phyloP scores from a whole-genome alignment of 129 eudicot genomes.

The Chrysanthemum seticuspe region DNA sequence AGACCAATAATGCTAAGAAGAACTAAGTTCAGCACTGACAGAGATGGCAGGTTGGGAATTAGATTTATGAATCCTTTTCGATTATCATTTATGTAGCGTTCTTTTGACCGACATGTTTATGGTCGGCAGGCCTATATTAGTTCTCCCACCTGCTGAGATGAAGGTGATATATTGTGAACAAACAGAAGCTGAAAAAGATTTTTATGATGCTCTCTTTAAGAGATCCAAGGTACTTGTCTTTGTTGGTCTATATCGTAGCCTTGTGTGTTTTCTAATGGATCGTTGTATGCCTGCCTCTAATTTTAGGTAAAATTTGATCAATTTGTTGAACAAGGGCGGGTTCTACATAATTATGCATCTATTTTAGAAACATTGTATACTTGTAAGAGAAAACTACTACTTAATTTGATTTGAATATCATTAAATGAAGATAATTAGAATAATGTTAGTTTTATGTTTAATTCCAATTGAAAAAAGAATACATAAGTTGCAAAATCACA shows the following conservation, averaged over 20 bases:
- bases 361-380: too few relatives aligned
- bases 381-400: too few relatives aligned
- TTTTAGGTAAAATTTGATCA: constrained; percentile 86
- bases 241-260: constrained; percentile 2
- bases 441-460: too few relatives aligned
- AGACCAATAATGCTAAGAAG: constrained; percentile 91
- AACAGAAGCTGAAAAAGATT: constrained; percentile 84
- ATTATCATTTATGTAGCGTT: background rate
- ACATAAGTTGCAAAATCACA: too few relatives aligned
- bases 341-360: constrained; percentile 56
- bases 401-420: too few relatives aligned
- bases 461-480: too few relatives aligned
- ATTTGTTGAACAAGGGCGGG: constrained; percentile 96
- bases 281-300: background rate
- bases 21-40: constrained; percentile 80
- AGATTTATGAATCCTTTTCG: background rate
- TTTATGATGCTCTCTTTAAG: constrained; percentile 90
- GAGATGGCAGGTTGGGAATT: constrained; percentile 73
- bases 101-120: background rate
- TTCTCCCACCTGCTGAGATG: constrained; percentile 84
- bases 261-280: background rate
- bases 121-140: constrained; percentile 83
- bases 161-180: constrained; percentile 81
- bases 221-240: constrained; percentile 70
- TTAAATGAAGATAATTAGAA: too few relatives aligned